phyloP scores from a whole-genome alignment of 768 basidiomycete species.

The Sarcodon sp. region DNA sequence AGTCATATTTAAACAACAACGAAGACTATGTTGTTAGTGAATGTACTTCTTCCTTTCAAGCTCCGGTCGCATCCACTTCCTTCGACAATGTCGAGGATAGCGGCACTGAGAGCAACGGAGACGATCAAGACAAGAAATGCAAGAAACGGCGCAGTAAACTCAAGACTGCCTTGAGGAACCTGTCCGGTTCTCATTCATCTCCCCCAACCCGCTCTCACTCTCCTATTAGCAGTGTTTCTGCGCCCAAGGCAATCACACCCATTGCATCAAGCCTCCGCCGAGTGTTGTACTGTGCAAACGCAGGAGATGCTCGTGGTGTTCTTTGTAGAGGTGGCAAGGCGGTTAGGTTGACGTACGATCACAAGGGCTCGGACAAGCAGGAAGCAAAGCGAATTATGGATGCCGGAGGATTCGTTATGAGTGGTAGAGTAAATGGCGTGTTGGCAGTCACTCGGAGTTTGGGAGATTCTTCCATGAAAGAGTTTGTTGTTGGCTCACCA shows the following conservation, averaged over 20 bases:
- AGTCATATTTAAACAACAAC: conserved; percentile 38
- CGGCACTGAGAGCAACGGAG: conserved; percentile 23
- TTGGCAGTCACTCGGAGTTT: conserved; percentile 92
- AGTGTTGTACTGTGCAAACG: conserved; percentile 91
- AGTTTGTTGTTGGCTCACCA: conserved; percentile 95
- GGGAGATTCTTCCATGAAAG: conserved; percentile 98
- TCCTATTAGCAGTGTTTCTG: conserved; percentile 1
- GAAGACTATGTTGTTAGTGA: conserved; percentile 1
- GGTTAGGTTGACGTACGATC: conserved; percentile 92
- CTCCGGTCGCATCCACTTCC: conserved; percentile 3
- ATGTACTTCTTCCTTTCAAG: background rate
- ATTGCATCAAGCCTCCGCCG: conserved; percentile 34
- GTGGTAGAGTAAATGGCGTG: conserved; percentile 95
- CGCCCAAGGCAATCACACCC: conserved; percentile 7
- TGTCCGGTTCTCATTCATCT: conserved; percentile 21
- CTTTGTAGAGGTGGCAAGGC: conserved; percentile 85
- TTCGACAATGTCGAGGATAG: conserved; percentile 21
- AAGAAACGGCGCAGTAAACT: conserved; percentile 36
- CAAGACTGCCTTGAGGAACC: conserved; percentile 39
- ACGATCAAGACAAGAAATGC: conserved; percentile 27
- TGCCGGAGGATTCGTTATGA: conserved; percentile 98
- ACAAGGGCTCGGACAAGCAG: conserved; percentile 94
- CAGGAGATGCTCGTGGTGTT: conserved; percentile 92
- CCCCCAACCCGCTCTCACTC: conserved; percentile 12
- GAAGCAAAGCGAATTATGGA: conserved; percentile 97